Base-by-base conservation (phyloP, 2,329 filamentous ascomycete genomes). In the Fusarium sp. region DNA sequence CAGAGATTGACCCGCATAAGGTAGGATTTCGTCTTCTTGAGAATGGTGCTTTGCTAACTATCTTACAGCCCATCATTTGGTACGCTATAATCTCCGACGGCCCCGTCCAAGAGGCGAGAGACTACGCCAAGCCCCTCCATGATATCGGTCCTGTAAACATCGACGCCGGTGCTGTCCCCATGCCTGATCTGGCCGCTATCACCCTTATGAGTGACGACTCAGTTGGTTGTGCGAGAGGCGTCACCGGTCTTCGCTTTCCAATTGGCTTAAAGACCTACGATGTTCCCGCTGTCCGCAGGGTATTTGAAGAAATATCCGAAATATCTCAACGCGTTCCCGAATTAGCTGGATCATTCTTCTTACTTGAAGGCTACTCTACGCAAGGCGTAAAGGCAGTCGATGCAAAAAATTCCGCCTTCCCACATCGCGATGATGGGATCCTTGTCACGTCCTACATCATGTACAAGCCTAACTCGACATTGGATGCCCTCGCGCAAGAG, bases 281-380 rank as follows among this genome's bases (percentile, higher is more conserved):
- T 39, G 26, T 68, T 4, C 42, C 68, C 0, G 75, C 78, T 4
- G 65, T 75, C 20, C 57, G 68, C 4, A 52, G 65, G 31, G 69
- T 74, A 7, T 81, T 76, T 49, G 62, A 77, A 26, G 67, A 75
- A 15, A 82, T 81, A 67, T 62, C 58, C 13, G 65, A 72, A 17
- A 66, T 75, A 14, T 59, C 66, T 0, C 50, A 45, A 1, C 56
- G 58, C 0, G n/a, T 61, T 3, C 68, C 70, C 1, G 57, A 72
- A 13, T 63, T 73, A 9, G 49, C 59, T 3, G 62, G 62, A 2
- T 73, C 71, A 6, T 77, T 88, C 36, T 85, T 87, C 75, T 81
- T 87, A 77, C 84, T 88, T 44, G 86, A 88, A 69, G 84, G 83
- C 8, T 88, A 88, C 75, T 80, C 69, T 2, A 66, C 64, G 0